phyloP scores from a whole-genome alignment of 2,329 filamentous ascomycete species.

The Sarocladiaceae sp. region DNA sequence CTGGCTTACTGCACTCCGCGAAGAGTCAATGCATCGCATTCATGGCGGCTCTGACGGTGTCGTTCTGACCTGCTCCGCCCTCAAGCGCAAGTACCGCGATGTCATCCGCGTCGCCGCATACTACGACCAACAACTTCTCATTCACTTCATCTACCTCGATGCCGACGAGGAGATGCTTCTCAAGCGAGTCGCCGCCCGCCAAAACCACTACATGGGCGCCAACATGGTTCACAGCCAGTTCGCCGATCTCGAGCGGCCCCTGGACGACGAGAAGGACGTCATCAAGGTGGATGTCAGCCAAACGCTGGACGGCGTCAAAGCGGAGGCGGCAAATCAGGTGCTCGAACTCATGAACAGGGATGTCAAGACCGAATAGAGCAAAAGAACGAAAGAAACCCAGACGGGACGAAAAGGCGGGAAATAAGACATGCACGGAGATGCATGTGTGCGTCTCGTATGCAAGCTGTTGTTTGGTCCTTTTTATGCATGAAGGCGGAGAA shows the following conservation, averaged over 20 bases:
- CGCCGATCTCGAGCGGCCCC: constrained; percentile 78
- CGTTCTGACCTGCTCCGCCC: constrained; percentile 92
- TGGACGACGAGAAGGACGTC: constrained; percentile 65
- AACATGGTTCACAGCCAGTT: constrained; percentile 95
- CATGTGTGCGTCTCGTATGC: too few relatives aligned
- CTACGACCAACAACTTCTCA: constrained; percentile 64
- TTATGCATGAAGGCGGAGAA: constrained; percentile 7
- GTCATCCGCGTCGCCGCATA: constrained; percentile 79
- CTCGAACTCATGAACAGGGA: constrained; percentile 40
- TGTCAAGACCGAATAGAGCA: background rate
- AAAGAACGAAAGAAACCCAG: background rate
- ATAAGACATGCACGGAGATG: background rate
- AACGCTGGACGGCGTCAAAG: constrained; percentile 54
- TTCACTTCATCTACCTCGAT: constrained; percentile 91
- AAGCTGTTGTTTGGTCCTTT: too few relatives aligned
- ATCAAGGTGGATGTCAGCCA: constrained; percentile 66
- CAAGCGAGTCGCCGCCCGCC: constrained; percentile 66
- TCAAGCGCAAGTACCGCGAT: constrained; percentile 97
- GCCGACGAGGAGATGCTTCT: constrained; percentile 73
- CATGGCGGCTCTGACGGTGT: constrained; percentile 63
- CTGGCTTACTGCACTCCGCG: constrained; percentile 79
- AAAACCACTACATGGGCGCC: constrained; percentile 93
- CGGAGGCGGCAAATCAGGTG: constrained; percentile 55
- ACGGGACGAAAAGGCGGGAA: background rate
- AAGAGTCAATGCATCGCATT: constrained; percentile 58